Conservation (phyloP, 2,329 filamentous ascomycete species). For the Graphilbum sp. region DNA sequence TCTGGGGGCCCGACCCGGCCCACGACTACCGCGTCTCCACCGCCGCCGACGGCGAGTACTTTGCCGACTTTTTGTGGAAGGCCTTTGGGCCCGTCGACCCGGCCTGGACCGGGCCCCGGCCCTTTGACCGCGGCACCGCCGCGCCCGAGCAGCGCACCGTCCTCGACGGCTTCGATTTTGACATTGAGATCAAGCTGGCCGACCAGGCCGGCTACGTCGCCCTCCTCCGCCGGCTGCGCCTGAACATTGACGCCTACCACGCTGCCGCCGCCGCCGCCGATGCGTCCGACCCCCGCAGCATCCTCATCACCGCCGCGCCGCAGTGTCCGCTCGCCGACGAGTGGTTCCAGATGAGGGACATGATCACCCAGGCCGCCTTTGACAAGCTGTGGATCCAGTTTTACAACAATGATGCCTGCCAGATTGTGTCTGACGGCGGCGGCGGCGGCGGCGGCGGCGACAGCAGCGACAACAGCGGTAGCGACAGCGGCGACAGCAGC, state of each 20-base stretch:
- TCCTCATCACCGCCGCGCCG: slow-evolving; percentile 23
- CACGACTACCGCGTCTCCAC: slow-evolving; percentile 19
- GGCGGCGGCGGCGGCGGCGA: too few relatives aligned
- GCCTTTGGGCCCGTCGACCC: slow-evolving; percentile 20
- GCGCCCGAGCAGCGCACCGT: slow-evolving; percentile 14
- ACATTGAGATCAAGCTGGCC: slow-evolving; percentile 23
- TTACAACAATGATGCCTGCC: slow-evolving; percentile 26
- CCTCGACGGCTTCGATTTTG: slow-evolving; percentile 36
- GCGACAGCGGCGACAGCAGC: too few relatives aligned
- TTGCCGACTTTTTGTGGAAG: slow-evolving; percentile 21
- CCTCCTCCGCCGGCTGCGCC: slow-evolving; percentile 6
- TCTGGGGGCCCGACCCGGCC: slow-evolving; percentile 9
- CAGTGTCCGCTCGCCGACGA: slow-evolving; percentile 23
- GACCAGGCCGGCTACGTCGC: slow-evolving; percentile 8
- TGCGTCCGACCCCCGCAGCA: slow-evolving; percentile 19
- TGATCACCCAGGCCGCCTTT: slow-evolving; percentile 22
- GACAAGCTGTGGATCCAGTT: slow-evolving; percentile 29
- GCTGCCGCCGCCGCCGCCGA: slow-evolving; percentile 2
- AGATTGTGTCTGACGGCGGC: background rate
- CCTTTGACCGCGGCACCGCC: slow-evolving; percentile 20
- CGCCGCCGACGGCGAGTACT: slow-evolving; percentile 14
- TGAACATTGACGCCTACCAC: background rate
- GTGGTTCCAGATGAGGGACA: slow-evolving; percentile 25
- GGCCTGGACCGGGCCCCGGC: slow-evolving; percentile 18
- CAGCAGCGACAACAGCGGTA: too few relatives aligned